These are phyloP conservation scores for Lathyrus tuberosus DNA, from an alignment of 306 rosid species.

Conservation along the genomic window DNA sequence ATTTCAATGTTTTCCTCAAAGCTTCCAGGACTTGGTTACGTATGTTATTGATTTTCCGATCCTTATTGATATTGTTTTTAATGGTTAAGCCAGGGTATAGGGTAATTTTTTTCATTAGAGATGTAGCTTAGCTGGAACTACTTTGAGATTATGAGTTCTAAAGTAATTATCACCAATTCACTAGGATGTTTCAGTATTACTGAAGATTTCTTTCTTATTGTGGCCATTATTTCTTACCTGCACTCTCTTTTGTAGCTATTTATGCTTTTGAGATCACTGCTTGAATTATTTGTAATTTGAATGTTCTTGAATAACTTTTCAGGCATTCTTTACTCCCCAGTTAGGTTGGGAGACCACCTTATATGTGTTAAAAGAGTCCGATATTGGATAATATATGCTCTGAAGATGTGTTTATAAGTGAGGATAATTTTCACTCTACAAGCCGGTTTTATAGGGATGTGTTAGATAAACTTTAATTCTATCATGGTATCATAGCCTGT, in stretches of 20 bases:
- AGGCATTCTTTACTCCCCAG: no score
- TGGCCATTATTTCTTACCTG: slow-evolving; percentile 22
- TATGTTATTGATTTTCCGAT: slow-evolving; percentile 23
- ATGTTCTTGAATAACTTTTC: not conserved
- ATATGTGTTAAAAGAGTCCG: no score
- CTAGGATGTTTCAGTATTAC: not conserved
- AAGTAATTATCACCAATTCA: not conserved
- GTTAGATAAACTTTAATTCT: no score
- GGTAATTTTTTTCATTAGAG: slow-evolving; percentile 8
- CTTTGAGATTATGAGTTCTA: not conserved
- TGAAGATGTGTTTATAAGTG: no score
- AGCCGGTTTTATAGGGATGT: no score
- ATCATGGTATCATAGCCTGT: no score
- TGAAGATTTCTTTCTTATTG: not conserved
- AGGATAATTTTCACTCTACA: no score
- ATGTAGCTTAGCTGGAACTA: slow-evolving; percentile 6
- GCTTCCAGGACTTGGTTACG: slow-evolving; percentile 14
- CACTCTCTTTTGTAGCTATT: not conserved
- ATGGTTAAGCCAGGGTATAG: not conserved
- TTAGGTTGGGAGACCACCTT: no score
- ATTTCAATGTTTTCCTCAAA: slow-evolving; percentile 3
- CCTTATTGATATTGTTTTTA: slow-evolving; percentile 19
- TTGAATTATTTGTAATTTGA: slow-evolving; percentile 7
- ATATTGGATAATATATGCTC: no score
- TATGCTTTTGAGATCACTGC: not conserved